A percentile compares a stretch with the other conserved stretches of the same genome.
Evolutionary conservation across 2,329 filamentous ascomycete genomes (phyloP).

Genomic region (Curvularia hawaiiensis): DNA sequence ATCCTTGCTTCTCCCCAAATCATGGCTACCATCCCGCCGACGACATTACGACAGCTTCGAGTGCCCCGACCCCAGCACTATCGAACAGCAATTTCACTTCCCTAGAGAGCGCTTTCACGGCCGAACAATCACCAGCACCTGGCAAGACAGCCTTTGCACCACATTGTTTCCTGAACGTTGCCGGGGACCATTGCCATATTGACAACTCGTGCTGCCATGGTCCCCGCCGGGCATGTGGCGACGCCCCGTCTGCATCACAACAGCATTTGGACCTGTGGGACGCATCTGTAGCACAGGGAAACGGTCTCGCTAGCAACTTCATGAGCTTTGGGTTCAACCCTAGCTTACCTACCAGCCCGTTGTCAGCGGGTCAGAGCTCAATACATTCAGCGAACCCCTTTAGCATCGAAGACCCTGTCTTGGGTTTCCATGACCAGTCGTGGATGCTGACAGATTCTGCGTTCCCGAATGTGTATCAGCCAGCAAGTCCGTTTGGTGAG

Average conservation of each 20-base stretch:
- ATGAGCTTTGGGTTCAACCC: constrained; percentile 34
- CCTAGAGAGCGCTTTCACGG: constrained; percentile 36
- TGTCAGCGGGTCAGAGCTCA: constrained; percentile 24
- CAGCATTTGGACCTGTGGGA: constrained; percentile 36
- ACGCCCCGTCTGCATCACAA: constrained; percentile 33
- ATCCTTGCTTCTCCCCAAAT: constrained; percentile 38
- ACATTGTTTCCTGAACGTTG: constrained; percentile 38
- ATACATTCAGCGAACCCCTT: constrained; percentile 21
- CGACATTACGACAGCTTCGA: constrained; percentile 34
- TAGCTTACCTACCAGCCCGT: constrained; percentile 26
- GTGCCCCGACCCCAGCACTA: constrained; percentile 34
- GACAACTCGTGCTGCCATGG: constrained; percentile 46
- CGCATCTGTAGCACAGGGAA: constrained; percentile 32
- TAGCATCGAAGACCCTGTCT: constrained; percentile 25
- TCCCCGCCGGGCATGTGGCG: constrained; percentile 33
- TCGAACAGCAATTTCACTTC: constrained; percentile 44
- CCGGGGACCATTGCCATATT: constrained; percentile 44
- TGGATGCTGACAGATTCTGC: constrained; percentile 40
- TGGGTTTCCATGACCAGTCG: constrained; percentile 27
- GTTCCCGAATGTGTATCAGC: constrained; percentile 25
- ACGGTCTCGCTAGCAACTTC: constrained; percentile 34
- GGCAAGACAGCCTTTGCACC: constrained; percentile 20
- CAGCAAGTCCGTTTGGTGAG: constrained; percentile 10
- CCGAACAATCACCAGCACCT: constrained; percentile 33
- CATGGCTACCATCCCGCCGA: constrained; percentile 25